Base-by-base conservation (phyloP, 192 early-diverging fungal genomes). In the Dissophora ornata region DNA sequence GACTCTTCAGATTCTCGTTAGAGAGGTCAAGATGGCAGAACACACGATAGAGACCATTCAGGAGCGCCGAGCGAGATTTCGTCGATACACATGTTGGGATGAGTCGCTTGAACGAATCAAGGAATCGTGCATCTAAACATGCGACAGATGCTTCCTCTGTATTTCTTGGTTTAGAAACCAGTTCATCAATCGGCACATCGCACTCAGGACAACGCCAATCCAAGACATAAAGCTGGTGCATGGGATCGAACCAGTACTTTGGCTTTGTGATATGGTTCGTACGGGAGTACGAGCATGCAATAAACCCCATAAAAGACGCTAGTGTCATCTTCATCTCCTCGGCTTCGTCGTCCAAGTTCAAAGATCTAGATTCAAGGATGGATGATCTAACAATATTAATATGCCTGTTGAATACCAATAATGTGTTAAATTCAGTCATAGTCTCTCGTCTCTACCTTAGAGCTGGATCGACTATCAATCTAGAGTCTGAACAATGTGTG, bases 1-100 rank as follows among this genome's bases (percentile, higher is more conserved):
- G 24, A 10, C 57, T 22, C 24, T 36, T 41, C 26, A 65, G 32
- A 3, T 77, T 46, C 4, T 57, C 44, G 11, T 40, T 34, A 2
- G 18, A 18, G 4, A 67, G 21, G 13, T 62, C 46, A 13, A 67
- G 22, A 28, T 77, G 73, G 19, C 53, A 62, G 30, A 67, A 77
- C 1, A 67, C 65, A 19, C 58, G 73, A 25, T 54, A 56, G 0
- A 77, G 36, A 9, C 73, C 64, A 4, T 22, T 24, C 15, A 77
- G 53, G 3, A 77, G 59, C 11, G 45, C 59, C 34, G 62, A 0
- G 6, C 50, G 50, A 30, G 51, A 54, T 0, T 32, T 42, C 0
- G 18, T n/a, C 2, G 57, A 25, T 8, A 45, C 24, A 1, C 42
- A 67, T 1, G 52, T 62, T 8, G 59, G 52, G 21, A 62, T 67